Base-by-base conservation (phyloP, 2,329 filamentous ascomycete species). In the Hypoxylon rubiginosum region DNA sequence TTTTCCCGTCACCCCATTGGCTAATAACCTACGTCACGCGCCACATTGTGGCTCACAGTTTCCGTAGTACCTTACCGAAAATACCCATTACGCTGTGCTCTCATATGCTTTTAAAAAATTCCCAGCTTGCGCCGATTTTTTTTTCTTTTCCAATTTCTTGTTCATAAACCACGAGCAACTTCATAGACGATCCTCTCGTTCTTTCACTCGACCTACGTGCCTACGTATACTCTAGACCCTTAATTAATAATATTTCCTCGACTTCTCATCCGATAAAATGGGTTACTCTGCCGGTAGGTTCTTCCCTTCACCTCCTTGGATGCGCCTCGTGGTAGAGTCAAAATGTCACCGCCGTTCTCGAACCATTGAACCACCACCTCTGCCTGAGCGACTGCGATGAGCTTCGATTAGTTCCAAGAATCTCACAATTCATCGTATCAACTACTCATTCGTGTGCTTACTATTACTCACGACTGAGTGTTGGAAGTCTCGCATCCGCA, bases 241-340 rank as follows among this genome's bases (percentile, higher is more conserved):
- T 75, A 69, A 74, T 75, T 76, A 75, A 73, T 77, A 64, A 59
- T 68, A 70, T 66, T 55, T 66, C 62, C 65, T 70, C 61, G 61
- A 56, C 15, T 28, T 58, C 55, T 66, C 49, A 58, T 78, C 79
- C 77, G 75, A 70, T 77, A 84, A 80, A 77, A 83, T 83, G 78
- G 73, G 71, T 77, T 80, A 78, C 76, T 75, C 78, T 75, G 75
- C 79, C 67, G 82, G 82, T 84, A 82, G 72, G 82, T 79, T 41
- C 50, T 65, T 24, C 62, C 57, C 48, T 69, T 59, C 67, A 57
- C 65, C 50, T 69, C 58, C 68, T 30, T 64, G 43, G 36, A 48
- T 62, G 26, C 17, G 32, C 52, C 51, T 58, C 45, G 50, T 56
- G 49, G 51, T 19, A 50, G n/a, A 64, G 39, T 60, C 67, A 52